Evolutionary conservation across 2,329 filamentous ascomycete genomes (phyloP), one percentile per base, ranked within the genome.

Genomic region (Fonsecaea pedrosoi): DNA sequence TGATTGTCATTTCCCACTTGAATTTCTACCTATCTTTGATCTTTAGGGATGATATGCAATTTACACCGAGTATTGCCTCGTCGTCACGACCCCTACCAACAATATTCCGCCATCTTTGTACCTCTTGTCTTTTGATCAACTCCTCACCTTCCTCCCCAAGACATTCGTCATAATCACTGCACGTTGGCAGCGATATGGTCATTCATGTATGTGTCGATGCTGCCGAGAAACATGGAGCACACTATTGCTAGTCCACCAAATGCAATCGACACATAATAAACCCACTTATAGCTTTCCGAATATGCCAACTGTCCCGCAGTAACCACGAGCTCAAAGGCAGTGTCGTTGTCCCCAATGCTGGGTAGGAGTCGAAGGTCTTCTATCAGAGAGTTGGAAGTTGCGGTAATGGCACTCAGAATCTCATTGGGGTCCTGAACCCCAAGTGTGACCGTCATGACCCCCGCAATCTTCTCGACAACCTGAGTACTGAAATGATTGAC

Each of bases 181-280:
- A 83, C 81, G 13, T 83, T 80, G 5, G 86, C 85, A 2, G 84
- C 84, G 40, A 87, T 81, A 75, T 86, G 82, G 68, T 87, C 83
- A 73, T 86, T 82, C 83, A 88, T 86, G 70, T 85, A 86, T 73
- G 82, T 77, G 40, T 78, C 80, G 61, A 90, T 87, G 71, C 89
- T 83, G 0, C 84, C 86, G 73, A 90, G 75, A 70, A 88, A 87
- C 66, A 83, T 80, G 60, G 85, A 82, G 0, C 86, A 82, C 18
- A 89, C 64, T 59, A 89, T 85, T 3, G 83, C 82, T 0, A 87
- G 73, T 0, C 69, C 79, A 0, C 88, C 88, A 74, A 89, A 90
- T 0, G 83, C 87, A 73, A 90, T 87, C 73, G 84, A 87, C 18
- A 81, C 81, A 74, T 86, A 86, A 74, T 89, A 90, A 1, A 89